Percentiles rank a stretch among this genome's conserved stretches.
These are phyloP conservation scores for Apiotrichum gracile DNA, from an alignment of 1,284 basidiomycete genomes.

Conservation along the genomic window DNA sequence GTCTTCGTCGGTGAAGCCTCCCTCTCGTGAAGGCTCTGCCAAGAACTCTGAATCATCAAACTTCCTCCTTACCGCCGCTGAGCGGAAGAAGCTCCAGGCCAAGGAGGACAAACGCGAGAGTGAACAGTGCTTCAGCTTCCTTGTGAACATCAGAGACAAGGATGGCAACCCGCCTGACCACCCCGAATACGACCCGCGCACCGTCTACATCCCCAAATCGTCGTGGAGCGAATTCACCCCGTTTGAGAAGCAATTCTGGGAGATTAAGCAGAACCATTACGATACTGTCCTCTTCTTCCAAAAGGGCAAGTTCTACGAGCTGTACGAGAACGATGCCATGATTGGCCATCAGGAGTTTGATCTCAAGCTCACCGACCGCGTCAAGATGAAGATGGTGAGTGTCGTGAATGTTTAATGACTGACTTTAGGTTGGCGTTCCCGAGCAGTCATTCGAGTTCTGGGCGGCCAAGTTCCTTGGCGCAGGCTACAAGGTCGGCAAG, in stretches of 20 bases:
- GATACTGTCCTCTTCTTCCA: slow-evolving; percentile 97
- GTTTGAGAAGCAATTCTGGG: slow-evolving; percentile 90
- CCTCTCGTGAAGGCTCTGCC: slow-evolving; percentile 9
- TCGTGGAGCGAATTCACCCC: slow-evolving; percentile 85
- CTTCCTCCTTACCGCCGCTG: slow-evolving; percentile 76
- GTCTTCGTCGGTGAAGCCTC: background rate
- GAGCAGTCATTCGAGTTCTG: slow-evolving; percentile 77
- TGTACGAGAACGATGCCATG: slow-evolving; percentile 90
- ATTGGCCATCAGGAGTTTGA: slow-evolving; percentile 89
- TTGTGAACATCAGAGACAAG: slow-evolving; percentile 59
- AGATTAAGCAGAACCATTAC: slow-evolving; percentile 92
- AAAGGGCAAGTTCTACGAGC: slow-evolving; percentile 57
- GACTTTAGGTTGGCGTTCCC: slow-evolving; percentile 75
- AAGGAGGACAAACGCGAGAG: slow-evolving; percentile 75
- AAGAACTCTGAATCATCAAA: slow-evolving; percentile 13
- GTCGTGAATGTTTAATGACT: slow-evolving; percentile 30
- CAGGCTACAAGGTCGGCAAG: slow-evolving; percentile 91
- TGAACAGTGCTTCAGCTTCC: slow-evolving; percentile 78
- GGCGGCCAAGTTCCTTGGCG: slow-evolving; percentile 50
- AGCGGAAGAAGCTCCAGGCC: slow-evolving; percentile 66
- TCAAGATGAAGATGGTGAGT: slow-evolving; percentile 89
- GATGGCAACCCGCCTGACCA: slow-evolving; percentile 70
- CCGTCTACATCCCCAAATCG: slow-evolving; percentile 70
- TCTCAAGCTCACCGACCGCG: slow-evolving; percentile 62
- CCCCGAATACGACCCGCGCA: slow-evolving; percentile 87